Evolutionary conservation across 2,329 filamentous ascomycete genomes (phyloP), one percentile per base, ranked within the genome.

Genomic region (Claviceps pazoutovae): DNA sequence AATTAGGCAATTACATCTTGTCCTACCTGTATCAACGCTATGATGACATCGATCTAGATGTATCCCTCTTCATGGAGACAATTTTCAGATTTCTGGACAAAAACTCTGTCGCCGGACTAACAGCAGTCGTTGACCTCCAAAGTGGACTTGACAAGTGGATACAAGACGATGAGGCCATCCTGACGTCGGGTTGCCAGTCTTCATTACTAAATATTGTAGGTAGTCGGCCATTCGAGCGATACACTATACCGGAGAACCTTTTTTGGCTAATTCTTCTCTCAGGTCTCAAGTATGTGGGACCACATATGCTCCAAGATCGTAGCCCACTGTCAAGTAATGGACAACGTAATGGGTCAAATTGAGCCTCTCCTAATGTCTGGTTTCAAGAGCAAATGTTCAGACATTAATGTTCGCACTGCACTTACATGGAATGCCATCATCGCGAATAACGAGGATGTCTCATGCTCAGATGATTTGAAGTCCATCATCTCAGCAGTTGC

Each of bases 381-480:
- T 1, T 83, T 76, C 65, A 75, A 65, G 56, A 83, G 70, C 69
- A 83, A 70, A 64, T 84, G 74, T 60, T 68, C 61, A 52, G 69
- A 64, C 54, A 76, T 71, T 58, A 86, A 69, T 55, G 80, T 66
- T 64, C 72, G 61, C 60, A 68, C 74, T 17, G 66, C 71, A 39
- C 67, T 69, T 23, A 59, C 72, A 55, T 96, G 88, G 88, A 90
- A 89, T 57, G 63, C 67, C 0, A 76, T 82, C 0, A 88, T 88
- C 60, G 81, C 81, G 19, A 68, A 75, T 16, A 74, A 78, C 41
- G 71, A 78, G 3, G 68, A 69, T 5, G 61, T 88, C 1, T 68
- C 78, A 23, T 91, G 87, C 64, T 84, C 88, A 0, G 66, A 75
- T 11, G 71, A 70, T 34, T 71, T 95, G 5, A 80, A 81, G 58